Evolutionary conservation across 1,139 yeast species (phyloP).

Genomic region (Blastobotrys ciferrii): DNA sequence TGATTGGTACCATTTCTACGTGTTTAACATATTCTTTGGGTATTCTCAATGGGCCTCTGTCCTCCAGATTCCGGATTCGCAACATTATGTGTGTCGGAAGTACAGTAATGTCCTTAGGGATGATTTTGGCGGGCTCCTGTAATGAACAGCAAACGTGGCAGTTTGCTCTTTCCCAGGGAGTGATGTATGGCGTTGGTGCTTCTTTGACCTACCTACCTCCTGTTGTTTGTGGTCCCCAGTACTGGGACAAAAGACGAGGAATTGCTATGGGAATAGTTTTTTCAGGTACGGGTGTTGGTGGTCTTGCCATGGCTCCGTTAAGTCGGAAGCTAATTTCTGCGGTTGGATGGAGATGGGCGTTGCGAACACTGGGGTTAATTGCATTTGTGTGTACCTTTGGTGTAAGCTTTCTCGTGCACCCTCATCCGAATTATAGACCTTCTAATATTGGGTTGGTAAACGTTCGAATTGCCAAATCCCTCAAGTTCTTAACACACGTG

Average conservation of each 20-base stretch:
- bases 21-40: slow-evolving; percentile 22
- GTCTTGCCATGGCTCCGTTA: slow-evolving; percentile 41
- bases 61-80: slow-evolving; percentile 11
- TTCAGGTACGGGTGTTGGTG: slow-evolving; percentile 47
- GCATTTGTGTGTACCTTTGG: slow-evolving; percentile 21
- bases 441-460: slow-evolving; percentile 18
- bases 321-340: slow-evolving; percentile 35
- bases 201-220: slow-evolving; percentile 44
- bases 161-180: slow-evolving; percentile 43
- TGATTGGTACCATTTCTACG: slow-evolving; percentile 27
- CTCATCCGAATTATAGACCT: slow-evolving; percentile 18
- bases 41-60: slow-evolving; percentile 15
- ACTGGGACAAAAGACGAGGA: slow-evolving; percentile 41
- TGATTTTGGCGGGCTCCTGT: slow-evolving; percentile 23
- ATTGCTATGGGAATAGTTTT: slow-evolving; percentile 45
- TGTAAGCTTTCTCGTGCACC: slow-evolving; percentile 21
- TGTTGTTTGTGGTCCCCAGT: slow-evolving; percentile 44
- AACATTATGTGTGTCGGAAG: slow-evolving; percentile 21
- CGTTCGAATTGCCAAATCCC: slow-evolving; percentile 27
- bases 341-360: slow-evolving; percentile 45
- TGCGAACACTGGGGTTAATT: slow-evolving; percentile 40
- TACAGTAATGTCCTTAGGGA: slow-evolving; percentile 20
- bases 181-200: slow-evolving; percentile 43
- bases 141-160: slow-evolving; percentile 21
- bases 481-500: slow-evolving; percentile 36